These are phyloP conservation scores for Phytophthora sp. DNA, from an alignment of 352 stramenopile genomes.

Conservation along the genomic window DNA sequence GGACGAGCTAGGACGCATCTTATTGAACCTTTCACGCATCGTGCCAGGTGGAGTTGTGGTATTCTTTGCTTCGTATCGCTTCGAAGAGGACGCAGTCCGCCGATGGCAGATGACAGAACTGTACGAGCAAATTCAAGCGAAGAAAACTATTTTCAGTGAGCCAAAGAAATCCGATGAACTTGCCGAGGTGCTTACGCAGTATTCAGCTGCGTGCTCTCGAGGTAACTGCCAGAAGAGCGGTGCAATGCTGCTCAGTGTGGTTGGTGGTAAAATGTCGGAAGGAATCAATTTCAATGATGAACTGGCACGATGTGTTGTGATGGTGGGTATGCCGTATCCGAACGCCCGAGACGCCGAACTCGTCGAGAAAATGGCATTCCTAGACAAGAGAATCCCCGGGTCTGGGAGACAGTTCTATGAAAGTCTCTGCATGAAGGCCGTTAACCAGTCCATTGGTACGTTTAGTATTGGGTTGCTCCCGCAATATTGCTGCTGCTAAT, in stretches of 20 bases:
- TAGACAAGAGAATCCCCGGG: constrained; percentile 72
- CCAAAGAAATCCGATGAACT: constrained; percentile 94
- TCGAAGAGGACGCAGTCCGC: constrained; percentile 90
- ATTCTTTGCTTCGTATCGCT: constrained; percentile 98
- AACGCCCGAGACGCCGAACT: constrained; percentile 96
- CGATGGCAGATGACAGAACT: constrained; percentile 88
- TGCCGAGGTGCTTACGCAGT: constrained; percentile 86
- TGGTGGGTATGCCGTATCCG: constrained; percentile 98
- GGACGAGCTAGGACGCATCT: constrained; percentile 94
- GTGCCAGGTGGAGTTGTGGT: constrained; percentile 96
- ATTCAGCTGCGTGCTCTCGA: constrained; percentile 69
- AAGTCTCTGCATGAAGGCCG: constrained; percentile 98
- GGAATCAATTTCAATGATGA: constrained; percentile 99
- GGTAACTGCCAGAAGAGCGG: constrained; percentile 42
- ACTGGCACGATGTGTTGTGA: constrained; percentile 96
- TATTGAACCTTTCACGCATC: constrained; percentile 91
- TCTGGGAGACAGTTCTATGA: constrained; percentile 95
- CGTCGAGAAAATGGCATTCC: constrained; percentile 96
- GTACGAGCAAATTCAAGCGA: constrained; percentile 83
- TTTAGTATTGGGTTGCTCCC: not conserved
- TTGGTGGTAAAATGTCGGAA: constrained; percentile 99
- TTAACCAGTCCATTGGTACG: constrained; percentile 99
- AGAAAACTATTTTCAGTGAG: constrained; percentile 95
- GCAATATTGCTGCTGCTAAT: constrained; percentile 16
- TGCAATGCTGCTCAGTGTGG: constrained; percentile 95